phyloP scores from a whole-genome alignment of 176 grass and related monocot genomes.

The Raddia distichophylla region DNA sequence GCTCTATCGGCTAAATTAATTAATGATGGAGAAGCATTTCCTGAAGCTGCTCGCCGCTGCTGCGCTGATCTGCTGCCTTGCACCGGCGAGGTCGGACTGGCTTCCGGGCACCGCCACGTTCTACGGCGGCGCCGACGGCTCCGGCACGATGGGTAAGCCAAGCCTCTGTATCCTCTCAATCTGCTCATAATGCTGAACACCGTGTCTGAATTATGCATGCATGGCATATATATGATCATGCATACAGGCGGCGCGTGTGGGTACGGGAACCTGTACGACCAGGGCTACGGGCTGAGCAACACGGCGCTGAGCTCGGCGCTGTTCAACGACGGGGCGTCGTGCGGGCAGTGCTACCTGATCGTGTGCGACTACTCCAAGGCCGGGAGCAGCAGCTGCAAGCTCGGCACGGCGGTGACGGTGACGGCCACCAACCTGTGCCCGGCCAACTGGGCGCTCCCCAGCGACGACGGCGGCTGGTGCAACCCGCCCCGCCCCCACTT shows the following conservation, averaged over 20 bases:
- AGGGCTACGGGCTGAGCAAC: constrained; percentile 51
- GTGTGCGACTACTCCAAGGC: constrained; percentile 21
- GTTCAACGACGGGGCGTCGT: constrained; percentile 57
- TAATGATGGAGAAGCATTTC: neutral
- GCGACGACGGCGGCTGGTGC: constrained; percentile 54
- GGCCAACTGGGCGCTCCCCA: constrained; percentile 42
- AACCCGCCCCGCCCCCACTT: constrained; percentile 46
- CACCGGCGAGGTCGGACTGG: constrained; percentile 14
- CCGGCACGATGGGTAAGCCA: constrained; percentile 56
- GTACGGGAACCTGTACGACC: constrained; percentile 55
- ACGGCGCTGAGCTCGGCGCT: constrained; percentile 54
- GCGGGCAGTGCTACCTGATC: constrained; percentile 59
- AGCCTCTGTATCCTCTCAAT: neutral
- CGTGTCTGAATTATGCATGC: neutral
- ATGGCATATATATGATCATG: neutral
- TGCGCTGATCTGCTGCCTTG: neutral
- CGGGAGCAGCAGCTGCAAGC: neutral
- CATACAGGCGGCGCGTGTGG: constrained; percentile 56
- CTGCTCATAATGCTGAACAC: too few relatives aligned
- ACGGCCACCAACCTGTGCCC: constrained; percentile 57
- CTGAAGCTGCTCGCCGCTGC: neutral
- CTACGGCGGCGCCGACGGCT: constrained; percentile 55
- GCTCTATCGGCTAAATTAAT: too few relatives aligned
- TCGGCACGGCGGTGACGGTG: constrained; percentile 32
- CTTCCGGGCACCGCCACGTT: constrained; percentile 44